Base-by-base conservation (phyloP, 2,329 filamentous ascomycete species). In the Mycosphaerelloides madeirae region DNA sequence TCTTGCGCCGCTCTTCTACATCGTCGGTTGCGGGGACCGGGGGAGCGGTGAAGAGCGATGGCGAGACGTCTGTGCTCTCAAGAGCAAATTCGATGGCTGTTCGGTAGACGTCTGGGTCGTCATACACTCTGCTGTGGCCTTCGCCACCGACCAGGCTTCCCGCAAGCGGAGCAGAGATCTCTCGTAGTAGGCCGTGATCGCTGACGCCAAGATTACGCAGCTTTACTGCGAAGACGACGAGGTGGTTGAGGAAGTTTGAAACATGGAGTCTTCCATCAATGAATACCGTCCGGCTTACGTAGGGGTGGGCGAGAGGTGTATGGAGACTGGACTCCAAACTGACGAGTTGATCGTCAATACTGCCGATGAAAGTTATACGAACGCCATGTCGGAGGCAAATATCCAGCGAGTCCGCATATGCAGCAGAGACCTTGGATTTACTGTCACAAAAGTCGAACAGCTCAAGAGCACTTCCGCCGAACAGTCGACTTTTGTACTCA, bases 281-380 rank as follows among this genome's bases (percentile, higher is more conserved):
- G 63, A 97, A 97, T 13, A 95, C 89, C n/a, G 90, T 87, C 20
- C 93, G 83, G 64, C 89, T 95, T 46, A 97, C 91, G 65, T 96
- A 90, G 0, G 93, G 93, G 60, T 98, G 93, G 15, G 81, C 82
- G 3, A 89, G 81, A 0, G 85, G 85, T 0, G 87, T 85, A 66
- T 94, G 95, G 0, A 93, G 81, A 13, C 91, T 89, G 2, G 90
- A 96, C 74, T 96, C 91, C 62, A 98, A 74, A 3, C 90, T 91
- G 12, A 98, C 90, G 2, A 98, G 75, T 66, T 98, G 93, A 65
- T 98, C 93, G 64, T 98, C 93, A 40, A 98, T 94, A 65, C 90
- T 96, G 42, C 91, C 91, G 47, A 95, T 77, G 63, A 90, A 96
- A 0, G 89, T 85, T 38, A 97, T 80, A 31, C 87, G 80, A 12